Evolutionary conservation across 257 asterid genomes (phyloP).

Genomic region (Cynanchum wilfordii): DNA sequence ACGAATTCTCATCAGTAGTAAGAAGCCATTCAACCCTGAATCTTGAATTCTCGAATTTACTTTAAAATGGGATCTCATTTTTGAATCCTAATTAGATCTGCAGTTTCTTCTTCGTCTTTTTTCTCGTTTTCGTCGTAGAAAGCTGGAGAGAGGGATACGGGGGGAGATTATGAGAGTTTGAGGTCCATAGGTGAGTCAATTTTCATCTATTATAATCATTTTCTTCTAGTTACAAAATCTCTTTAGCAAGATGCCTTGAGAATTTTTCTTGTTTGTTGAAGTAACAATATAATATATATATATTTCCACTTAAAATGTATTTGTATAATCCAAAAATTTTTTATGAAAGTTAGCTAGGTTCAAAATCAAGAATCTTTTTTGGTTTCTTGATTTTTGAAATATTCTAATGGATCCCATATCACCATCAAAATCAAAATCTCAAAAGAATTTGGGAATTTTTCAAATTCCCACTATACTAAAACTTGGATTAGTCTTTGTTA

Average conservation of each 20-base stretch:
- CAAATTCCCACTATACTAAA: conserved; percentile 31
- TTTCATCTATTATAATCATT: neutral
- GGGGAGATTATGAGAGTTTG: neutral
- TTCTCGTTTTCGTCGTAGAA: neutral
- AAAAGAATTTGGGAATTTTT: conserved; percentile 16
- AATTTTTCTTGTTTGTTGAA: neutral
- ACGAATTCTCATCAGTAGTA: neutral
- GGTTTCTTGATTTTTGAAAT: conserved; percentile 11
- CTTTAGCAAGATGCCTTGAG: neutral
- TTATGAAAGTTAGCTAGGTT: neutral
- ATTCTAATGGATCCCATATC: conserved; percentile 57
- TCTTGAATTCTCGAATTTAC: neutral
- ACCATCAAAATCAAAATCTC: conserved; percentile 61
- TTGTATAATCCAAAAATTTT: neutral
- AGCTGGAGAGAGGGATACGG: neutral
- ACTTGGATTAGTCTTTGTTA: conserved; percentile 22
- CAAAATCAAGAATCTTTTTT: neutral
- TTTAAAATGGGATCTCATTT: neutral
- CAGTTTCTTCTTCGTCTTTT: neutral
- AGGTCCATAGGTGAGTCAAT: neutral
- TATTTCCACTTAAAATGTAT: neutral
- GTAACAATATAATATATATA: neutral
- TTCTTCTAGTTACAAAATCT: neutral
- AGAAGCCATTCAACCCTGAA: neutral
- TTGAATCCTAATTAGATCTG: neutral